Evolutionary conservation across 2,329 filamentous ascomycete species (phyloP), one percentile per base, ranked within the genome.

Genomic region (Phaeophleospora eucalypticola): DNA sequence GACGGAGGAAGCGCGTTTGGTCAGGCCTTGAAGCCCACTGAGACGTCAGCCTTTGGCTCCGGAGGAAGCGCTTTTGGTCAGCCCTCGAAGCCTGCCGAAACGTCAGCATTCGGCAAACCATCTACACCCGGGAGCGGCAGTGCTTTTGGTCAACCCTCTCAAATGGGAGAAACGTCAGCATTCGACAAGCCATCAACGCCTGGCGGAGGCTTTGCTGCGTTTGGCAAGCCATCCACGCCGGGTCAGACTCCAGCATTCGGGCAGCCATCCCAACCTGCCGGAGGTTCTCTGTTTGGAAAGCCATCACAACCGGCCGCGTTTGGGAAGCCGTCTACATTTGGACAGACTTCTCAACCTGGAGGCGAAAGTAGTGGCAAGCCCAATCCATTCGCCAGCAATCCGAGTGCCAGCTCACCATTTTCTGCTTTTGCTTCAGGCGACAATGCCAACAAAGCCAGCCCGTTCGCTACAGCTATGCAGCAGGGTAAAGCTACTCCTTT

Each of bases 301-400:
- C 19, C 19, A 24, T 40, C 37, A n/a, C 34, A 36, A n/a, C 17
- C 37, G 6, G 6, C 24, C 6, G 12, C 34, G 15, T 61, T 61
- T 49, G 57, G 51, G 7, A 35, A 54, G 37, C 36, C 64, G 18
- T 65, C 64, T 7, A 41, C 51, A 4, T 57, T 59, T 40, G 57
- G 24, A 6, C 24, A 29, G 24, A 29, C 7, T 51, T 17, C 45
- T 24, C 46, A 18, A 20, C 44, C 14, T 47, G 46, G 42, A 12
- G 43, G 39, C 20, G 45, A 38, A 17, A 51, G 44, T 15, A 53
- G 18, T 12, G 24, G 7, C 24, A 29, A 29, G 12, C 12, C 24
- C 7, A 12, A 12, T 29, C 24, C 12, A 29, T 29, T 29, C 12
- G 24, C 7, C 7, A 29, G 12, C 7, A 12, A 29, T 12, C 6